These are phyloP conservation scores for Moricandia moricandioides DNA, from an alignment of 345 rosid genomes.

Conservation along the genomic window DNA sequence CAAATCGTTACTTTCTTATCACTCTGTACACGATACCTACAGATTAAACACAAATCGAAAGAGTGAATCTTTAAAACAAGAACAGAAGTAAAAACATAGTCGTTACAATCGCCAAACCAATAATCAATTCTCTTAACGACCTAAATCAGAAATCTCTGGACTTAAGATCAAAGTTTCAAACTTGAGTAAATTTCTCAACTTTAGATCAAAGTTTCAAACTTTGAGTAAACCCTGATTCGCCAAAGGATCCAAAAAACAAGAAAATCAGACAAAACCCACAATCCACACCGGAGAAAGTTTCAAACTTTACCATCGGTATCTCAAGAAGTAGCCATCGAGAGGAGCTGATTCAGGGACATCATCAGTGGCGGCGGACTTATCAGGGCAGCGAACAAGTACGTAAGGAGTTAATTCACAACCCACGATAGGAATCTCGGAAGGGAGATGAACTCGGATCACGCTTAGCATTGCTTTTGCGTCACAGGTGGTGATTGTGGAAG, in stretches of 20 bases:
- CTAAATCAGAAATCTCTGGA: neutral
- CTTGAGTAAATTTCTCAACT: neutral
- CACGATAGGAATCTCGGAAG: conserved; percentile 96
- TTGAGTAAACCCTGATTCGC: conserved; percentile 1
- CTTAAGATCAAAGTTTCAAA: neutral
- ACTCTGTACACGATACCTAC: conserved; percentile 92
- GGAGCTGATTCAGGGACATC: conserved; percentile 91
- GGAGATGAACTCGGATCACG: conserved; percentile 93
- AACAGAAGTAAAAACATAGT: neutral
- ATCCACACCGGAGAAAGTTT: neutral
- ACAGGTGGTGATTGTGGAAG: conserved; percentile 38
- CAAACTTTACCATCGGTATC: conserved; percentile 80
- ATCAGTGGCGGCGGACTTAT: conserved; percentile 57
- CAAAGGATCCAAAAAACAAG: conserved; percentile 3
- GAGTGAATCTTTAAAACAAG: neutral
- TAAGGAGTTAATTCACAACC: conserved; percentile 98
- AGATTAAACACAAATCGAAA: neutral
- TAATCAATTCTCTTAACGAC: neutral
- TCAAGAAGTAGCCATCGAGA: conserved; percentile 76
- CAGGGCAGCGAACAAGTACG: conserved; percentile 77
- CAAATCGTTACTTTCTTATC: conserved; percentile 87
- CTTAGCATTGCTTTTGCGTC: conserved; percentile 79
- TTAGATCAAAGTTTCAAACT: neutral
- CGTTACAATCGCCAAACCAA: neutral
- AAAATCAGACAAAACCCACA: neutral